Base-by-base conservation (phyloP, 495 filamentous ascomycete genomes). In the Hypoxylon intermedium region DNA sequence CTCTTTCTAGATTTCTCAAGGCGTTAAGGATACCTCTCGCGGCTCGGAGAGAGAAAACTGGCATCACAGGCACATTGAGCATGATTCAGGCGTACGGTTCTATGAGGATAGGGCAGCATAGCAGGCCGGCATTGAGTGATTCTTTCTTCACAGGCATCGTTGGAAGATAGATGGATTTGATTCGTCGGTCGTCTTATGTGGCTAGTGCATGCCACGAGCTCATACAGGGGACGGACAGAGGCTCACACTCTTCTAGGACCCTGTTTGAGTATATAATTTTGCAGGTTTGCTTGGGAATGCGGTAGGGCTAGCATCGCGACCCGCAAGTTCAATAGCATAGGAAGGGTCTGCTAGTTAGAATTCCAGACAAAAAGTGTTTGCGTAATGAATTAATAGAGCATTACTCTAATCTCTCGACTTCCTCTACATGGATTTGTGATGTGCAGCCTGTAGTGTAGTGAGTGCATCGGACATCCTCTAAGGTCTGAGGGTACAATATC, bases 1-100 rank as follows among this genome's bases (percentile, higher is more conserved):
- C 9, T 34, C 40, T 43, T 47, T 59, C 50, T 28, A 40, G 54
- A 59, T 54, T 59, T 28, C 18, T 9, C 43, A n/a, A 40, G 65
- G 68, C 62, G 63, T 71, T 68, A 13, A 49, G 23, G 68, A 60
- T 42, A 66, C 59, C 47, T 53, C 13, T 58, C 50, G 50, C 36
- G 23, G 45, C 41, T 46, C 44, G 41, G 51, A 49, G n/a, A 40
- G 65, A 28, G 52, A 16, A 5, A 16, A 44, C 19, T 41, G 49
- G 62, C 46, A 65, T 65, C 21, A 28, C 50, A 46, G 53, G 53
- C 41, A 50, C 12, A 31, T 58, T 63, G 46, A 55, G 63, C 63
- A 63, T 60, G 43, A 50, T 24, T 45, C 60, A 44, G 67, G 67
- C 66, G 65, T 68, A 60, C 42, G 58, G 51, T 21, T 49, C 52